Conservation (phyloP, 768 basidiomycete species). For the Macrocybe gigantea region DNA sequence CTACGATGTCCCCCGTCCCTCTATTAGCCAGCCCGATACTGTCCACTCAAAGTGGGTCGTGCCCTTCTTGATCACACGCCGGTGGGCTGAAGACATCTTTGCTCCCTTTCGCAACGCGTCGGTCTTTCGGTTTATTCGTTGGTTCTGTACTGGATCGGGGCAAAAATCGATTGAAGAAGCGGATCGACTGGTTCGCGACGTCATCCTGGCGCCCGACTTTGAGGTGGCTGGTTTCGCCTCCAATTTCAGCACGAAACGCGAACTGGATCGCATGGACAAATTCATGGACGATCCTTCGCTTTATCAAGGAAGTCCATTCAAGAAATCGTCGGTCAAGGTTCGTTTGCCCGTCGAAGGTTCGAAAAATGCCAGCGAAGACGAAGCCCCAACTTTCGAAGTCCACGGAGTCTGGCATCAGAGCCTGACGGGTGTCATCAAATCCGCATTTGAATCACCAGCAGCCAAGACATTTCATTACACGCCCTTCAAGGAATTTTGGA, state of each 20-base stretch:
- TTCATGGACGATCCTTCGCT: slow-evolving; percentile 3
- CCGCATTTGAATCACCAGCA: not conserved
- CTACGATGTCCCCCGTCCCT: not conserved
- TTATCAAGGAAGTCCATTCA: not conserved
- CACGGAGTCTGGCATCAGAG: not conserved
- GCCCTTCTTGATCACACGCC: no score
- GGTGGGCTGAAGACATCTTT: not conserved
- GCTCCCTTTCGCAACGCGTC: not conserved
- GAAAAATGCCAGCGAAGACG: not conserved
- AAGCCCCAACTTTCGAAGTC: not conserved
- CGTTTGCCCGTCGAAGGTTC: not conserved
- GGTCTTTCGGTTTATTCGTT: not conserved
- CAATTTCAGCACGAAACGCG: not conserved
- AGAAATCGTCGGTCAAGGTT: not conserved
- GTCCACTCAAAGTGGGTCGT: no score
- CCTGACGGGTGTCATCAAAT: not conserved
- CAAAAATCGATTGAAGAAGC: not conserved
- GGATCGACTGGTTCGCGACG: not conserved
- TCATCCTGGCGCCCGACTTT: not conserved
- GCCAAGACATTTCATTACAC: slow-evolving; percentile 10
- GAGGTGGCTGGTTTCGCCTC: not conserved
- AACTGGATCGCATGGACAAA: slow-evolving; percentile 4
- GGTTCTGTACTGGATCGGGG: not conserved
- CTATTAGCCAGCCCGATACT: no score
- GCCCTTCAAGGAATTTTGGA: slow-evolving; percentile 13